Evolutionary conservation across 257 asterid species (phyloP).

Genomic region (Catharanthus roseus): DNA sequence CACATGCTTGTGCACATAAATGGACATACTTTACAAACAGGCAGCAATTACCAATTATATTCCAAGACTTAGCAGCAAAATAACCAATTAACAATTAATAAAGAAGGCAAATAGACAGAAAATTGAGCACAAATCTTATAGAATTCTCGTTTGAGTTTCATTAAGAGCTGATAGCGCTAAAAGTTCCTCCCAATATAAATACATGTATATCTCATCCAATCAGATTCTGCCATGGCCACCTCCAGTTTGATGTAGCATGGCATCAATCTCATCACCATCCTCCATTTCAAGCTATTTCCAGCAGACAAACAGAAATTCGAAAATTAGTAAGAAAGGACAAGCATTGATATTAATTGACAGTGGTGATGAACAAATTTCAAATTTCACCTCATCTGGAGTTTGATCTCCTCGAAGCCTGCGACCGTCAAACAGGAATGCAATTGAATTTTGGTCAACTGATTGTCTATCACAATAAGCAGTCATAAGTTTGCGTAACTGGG

Average conservation of each 20-base stretch:
- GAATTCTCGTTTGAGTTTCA: not conserved
- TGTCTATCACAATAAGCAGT: slow-evolving; percentile 64
- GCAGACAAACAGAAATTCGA: not conserved
- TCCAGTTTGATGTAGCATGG: slow-evolving; percentile 37
- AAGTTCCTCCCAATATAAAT: not conserved
- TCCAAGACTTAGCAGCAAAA: not conserved
- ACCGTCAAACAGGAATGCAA: slow-evolving; percentile 58
- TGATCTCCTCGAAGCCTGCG: slow-evolving; percentile 55
- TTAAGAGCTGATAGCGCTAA: not conserved
- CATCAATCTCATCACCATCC: slow-evolving; percentile 37
- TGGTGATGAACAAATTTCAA: not conserved
- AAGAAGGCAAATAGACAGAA: not conserved
- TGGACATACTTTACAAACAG: not conserved
- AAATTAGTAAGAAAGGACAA: not conserved
- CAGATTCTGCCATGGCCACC: slow-evolving; percentile 6
- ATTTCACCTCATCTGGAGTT: slow-evolving; percentile 56
- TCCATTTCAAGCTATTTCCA: slow-evolving; percentile 29
- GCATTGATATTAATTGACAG: not conserved
- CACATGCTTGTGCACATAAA: not conserved
- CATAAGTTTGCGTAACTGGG: slow-evolving; percentile 69
- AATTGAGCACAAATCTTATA: not conserved
- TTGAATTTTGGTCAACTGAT: slow-evolving; percentile 46
- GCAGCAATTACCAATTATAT: not conserved
- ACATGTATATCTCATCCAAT: slow-evolving; percentile 1
- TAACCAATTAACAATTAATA: not conserved